Conservation (phyloP, 208 protist genomes). For the Wallacemonas rigidus region DNA sequence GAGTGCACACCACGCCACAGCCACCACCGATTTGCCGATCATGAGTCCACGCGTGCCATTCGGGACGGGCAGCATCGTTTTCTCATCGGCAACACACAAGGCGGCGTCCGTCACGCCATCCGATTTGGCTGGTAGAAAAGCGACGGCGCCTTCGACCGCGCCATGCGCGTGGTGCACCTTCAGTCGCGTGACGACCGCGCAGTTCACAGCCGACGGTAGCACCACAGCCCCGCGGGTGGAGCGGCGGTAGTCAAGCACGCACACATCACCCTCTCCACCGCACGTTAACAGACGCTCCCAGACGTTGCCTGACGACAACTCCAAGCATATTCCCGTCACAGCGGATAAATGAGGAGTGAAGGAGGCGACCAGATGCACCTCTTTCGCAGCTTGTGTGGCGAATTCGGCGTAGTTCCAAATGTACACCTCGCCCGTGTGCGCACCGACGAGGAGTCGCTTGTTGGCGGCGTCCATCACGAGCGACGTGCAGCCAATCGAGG, state of each 20-base stretch:
- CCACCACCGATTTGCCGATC: constrained; percentile 4
- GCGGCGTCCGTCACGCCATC: constrained; percentile 10
- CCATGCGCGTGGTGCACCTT: not conserved
- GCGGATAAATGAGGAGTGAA: constrained; percentile 41
- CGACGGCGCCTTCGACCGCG: not conserved
- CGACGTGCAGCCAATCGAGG: constrained; percentile 21
- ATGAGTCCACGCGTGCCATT: constrained; percentile 1
- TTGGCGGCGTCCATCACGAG: constrained; percentile 50
- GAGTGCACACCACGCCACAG: not conserved
- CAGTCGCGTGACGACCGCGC: not conserved
- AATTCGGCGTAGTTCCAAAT: constrained; percentile 73
- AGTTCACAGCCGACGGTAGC: constrained; percentile 3
- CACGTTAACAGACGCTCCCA: constrained; percentile 57
- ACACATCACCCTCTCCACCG: constrained; percentile 41
- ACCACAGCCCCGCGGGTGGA: not conserved
- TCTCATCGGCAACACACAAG: constrained; percentile 1
- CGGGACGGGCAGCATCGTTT: constrained; percentile 3
- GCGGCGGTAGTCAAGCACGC: constrained; percentile 39
- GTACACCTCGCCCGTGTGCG: constrained; percentile 48
- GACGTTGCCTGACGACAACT: constrained; percentile 40
- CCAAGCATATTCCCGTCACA: constrained; percentile 55
- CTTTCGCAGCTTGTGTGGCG: constrained; percentile 26
- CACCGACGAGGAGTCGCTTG: constrained; percentile 64
- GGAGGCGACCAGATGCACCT: constrained; percentile 24
- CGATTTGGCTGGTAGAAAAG: not conserved